Evolutionary conservation across 2,329 filamentous ascomycete genomes (phyloP), one percentile per base, ranked within the genome.

Genomic region (Apiospora malaysiana): DNA sequence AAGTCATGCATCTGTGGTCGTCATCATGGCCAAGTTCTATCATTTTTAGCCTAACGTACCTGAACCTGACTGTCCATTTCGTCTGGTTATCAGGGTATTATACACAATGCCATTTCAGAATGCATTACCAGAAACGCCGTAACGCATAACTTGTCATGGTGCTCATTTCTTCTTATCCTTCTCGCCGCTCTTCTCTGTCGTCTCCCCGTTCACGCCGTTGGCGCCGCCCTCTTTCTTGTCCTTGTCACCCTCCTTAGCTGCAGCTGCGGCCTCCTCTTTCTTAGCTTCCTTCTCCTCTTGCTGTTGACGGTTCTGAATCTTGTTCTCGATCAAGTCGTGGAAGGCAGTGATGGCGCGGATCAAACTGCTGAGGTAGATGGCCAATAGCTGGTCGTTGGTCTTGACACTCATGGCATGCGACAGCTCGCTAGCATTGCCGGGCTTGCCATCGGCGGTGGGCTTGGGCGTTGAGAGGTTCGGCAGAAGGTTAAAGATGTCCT

Each of bases 321-420:
- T 99, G 87, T 99, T 99, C 86, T 99, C 96, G 76, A 99, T 99
- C 76, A 99, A 85, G 81, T 99, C 96, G 82, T 99, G 96, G 91
- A 98, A 99, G 9, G 96, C 96, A 16, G 96, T 98, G 79, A 99
- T 99, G 71, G 96, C 96, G 73, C 96, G 90, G 83, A 99, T 98
- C 85, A 98, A 85, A 85, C 94, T 97, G 84, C 94, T 97, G 70
- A 99, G 88, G 83, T 99, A 99, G 81, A 99, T 98, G 69, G 95
- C 91, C 93, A 99, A 98, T 75, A 99, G 89, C 85, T 99, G 96
- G 82, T 99, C 96, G 80, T 99, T 99, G 71, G 95, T 98, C 90
- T 99, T 99, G 85, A 97, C 90, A 84, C 94, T 97, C 94, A 99
- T 97, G 46, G 96, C 95, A 73, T 96, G 90, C n/a, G 94, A 92